Evolutionary conservation across 257 asterid genomes (phyloP).

Genomic region (Verbascum thapsus): DNA sequence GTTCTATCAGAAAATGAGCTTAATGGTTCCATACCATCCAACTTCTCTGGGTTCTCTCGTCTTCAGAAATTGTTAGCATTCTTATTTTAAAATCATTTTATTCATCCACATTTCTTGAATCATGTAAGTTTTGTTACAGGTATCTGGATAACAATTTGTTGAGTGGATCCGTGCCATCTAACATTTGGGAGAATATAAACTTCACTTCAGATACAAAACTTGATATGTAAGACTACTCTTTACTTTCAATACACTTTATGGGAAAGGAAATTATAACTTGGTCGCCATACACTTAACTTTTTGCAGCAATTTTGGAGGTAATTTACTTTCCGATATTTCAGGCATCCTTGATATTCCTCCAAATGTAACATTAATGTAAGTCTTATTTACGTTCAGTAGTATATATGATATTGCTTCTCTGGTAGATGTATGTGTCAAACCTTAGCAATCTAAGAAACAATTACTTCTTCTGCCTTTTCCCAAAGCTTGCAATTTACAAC

Average conservation of each 20-base stretch:
- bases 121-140: constrained; percentile 33
- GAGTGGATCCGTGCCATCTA: constrained; percentile 58
- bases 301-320: constrained; percentile 51
- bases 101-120: constrained; percentile 3
- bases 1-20: constrained; percentile 46
- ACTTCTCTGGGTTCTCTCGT: constrained; percentile 46
- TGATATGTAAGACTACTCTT: constrained; percentile 45
- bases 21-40: constrained; percentile 57
- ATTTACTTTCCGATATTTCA: constrained; percentile 51
- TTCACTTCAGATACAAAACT: constrained; percentile 44
- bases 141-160: constrained; percentile 41
- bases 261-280: not conserved
- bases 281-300: not conserved
- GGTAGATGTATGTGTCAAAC: constrained; percentile 7
- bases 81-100: constrained; percentile 10
- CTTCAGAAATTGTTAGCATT: constrained; percentile 50
- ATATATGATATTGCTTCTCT: not conserved
- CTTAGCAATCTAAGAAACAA: too few species aligned
- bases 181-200: constrained; percentile 49
- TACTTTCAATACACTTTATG: not conserved
- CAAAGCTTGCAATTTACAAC: too few species aligned
- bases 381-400: not conserved
- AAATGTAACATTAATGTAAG: constrained; percentile 49
- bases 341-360: constrained; percentile 47
- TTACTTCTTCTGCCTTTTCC: too few species aligned